Conservation (phyloP, 2,329 filamentous ascomycete species). For the Phoma herbarum region DNA sequence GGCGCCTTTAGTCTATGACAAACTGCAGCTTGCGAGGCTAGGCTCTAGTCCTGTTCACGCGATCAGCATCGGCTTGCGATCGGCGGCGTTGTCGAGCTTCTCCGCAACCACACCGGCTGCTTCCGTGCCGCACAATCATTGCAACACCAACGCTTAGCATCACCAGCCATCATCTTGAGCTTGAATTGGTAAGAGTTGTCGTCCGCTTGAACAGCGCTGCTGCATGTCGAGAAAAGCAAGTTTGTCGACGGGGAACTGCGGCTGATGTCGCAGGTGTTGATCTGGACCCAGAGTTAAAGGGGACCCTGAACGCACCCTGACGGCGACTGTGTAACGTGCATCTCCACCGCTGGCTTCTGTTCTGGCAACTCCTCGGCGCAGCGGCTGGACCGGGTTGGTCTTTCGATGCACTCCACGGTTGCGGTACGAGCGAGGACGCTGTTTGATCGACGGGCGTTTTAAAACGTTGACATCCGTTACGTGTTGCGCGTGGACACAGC, state of each 20-base stretch:
- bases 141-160: conserved; percentile 5
- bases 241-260: background rate
- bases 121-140: conserved; percentile 10
- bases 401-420: background rate
- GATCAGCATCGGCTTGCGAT: conserved; percentile 7
- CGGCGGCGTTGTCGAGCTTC: conserved; percentile 5
- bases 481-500: background rate
- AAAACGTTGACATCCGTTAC: background rate
- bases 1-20: conserved; percentile 6
- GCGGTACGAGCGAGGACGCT: too few relatives aligned
- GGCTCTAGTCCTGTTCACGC: conserved; percentile 7
- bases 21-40: background rate
- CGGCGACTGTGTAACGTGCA: background rate
- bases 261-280: background rate
- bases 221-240: background rate
- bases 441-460: background rate
- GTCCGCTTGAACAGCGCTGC: background rate
- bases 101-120: conserved; percentile 16
- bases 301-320: background rate
- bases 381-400: background rate
- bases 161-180: background rate
- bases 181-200: background rate
- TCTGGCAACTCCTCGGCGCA: background rate
- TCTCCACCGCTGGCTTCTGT: background rate
- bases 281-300: background rate